Base-by-base conservation (phyloP, 345 rosid species). In the Eucalyptus cloeziana region DNA sequence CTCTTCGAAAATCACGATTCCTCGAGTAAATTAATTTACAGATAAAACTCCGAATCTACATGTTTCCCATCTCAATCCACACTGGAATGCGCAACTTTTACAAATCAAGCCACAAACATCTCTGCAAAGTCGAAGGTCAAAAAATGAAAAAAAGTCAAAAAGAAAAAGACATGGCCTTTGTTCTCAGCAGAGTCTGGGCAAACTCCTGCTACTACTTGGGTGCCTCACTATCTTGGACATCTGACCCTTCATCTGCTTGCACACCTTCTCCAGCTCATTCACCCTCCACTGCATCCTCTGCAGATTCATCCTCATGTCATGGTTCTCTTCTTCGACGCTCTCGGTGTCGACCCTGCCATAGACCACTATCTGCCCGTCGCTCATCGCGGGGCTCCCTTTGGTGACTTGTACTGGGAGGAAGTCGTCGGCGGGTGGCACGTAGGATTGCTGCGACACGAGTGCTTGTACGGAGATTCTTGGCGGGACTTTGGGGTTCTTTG, bases 401-500 rank as follows among this genome's bases (percentile, higher is more conserved):
- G 86, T 56, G 44, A n/a, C 44, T 37, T 54, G 37, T 79, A 4
- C 52, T 21, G 86, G 67, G 16, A 37, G 76, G 52, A 49, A 24
- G 62, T 85, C 94, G 58, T 58, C 86, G 22, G 80, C 76, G 4
- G 91, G 88, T 10, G 88, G 54, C 40, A 33, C 40, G 27, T 88
- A 87, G 31, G 91, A 89, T 40, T 88, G 90, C 91, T 96, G 97
- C 15, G 95, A 94, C 89, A 89, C 93, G 71, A 96, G 96, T 88
- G 99, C 98, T 88, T 95, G 90, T 51, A 96, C 92, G 25, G 99
- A 90, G 33, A 94, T 81, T 81, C 90, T 92, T 79, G 99, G 99
- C n/a, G 99, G 96, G 89, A 96, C 95, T 90, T 94, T 96, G 3
- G 97, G 99, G 83, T 95, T 96, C 92, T 94, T 96, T 6, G 97